Evolutionary conservation across 169 alveolate species (phyloP).

Genomic region (Plasmodium malariae): DNA sequence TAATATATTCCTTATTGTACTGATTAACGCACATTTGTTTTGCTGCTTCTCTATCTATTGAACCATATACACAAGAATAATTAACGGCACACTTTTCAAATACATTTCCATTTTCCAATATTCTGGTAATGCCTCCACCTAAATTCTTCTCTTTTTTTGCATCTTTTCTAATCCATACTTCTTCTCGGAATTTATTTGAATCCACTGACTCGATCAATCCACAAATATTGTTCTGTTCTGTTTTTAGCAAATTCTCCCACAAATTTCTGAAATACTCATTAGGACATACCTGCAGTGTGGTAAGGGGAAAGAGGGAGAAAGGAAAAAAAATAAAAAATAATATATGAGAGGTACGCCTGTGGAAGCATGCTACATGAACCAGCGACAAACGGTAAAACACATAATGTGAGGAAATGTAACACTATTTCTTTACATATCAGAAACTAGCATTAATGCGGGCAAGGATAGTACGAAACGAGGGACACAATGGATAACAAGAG

Average conservation of each 20-base stretch:
- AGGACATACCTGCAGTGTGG: conserved; percentile 53
- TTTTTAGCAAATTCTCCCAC: conserved; percentile 77
- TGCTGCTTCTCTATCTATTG: conserved; percentile 82
- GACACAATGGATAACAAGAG: no score
- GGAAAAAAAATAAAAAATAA: not conserved
- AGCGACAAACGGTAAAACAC: no score
- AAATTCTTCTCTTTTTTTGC: conserved; percentile 49
- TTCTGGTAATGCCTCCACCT: conserved; percentile 88
- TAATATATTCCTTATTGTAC: conserved; percentile 54
- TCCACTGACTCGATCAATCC: conserved; percentile 71
- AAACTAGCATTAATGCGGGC: no score
- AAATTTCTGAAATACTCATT: conserved; percentile 77
- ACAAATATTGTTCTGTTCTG: conserved; percentile 74
- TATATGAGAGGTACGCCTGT: no score
- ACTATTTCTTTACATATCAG: no score
- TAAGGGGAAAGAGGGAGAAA: not conserved
- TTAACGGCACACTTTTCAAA: conserved; percentile 90
- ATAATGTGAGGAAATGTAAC: no score
- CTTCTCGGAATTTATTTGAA: conserved; percentile 75
- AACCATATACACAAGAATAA: conserved; percentile 83
- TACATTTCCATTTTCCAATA: conserved; percentile 86
- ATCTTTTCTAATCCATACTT: conserved; percentile 82
- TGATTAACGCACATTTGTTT: conserved; percentile 83
- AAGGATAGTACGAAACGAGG: no score
- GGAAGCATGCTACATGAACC: no score